Evolutionary conservation across 1,284 basidiomycete species (phyloP), one percentile per base, ranked within the genome.

Genomic region (Cryptococcus sp.): DNA sequence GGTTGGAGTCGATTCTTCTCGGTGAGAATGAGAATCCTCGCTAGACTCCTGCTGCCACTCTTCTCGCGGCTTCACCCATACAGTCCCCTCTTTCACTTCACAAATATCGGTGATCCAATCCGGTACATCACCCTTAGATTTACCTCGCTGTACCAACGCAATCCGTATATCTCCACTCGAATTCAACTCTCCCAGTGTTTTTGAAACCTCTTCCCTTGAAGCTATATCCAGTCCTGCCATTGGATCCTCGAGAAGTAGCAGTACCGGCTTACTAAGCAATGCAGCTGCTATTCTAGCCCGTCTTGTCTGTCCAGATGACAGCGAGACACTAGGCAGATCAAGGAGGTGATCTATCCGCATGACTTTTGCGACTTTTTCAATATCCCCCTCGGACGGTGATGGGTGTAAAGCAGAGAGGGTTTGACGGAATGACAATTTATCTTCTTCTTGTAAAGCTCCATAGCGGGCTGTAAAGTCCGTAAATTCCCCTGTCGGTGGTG

Each of bases 291-390:
- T 88, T 46, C 92, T 78, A 3, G 91, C 91, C 22, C 91, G 77
- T 34, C 94, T 76, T 19, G 86, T 96, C 77, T 98, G 94, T 0
- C 94, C 94, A 61, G 94, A 94, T 57, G 87, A 90, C 46, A 98
- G 72, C 0, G 87, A 87, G 5, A 94, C 79, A 16, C 87, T 73
- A 0, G 91, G 92, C 4, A 92, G 64, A 64, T 92, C 85, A n/a
- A 94, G 75, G 34, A 91, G 72, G 16, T 78, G 63, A 2, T 71
- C 64, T 45, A 93, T 75, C 2, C 79, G 81, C 67, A 91, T 78
- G 43, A 74, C 73, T 4, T 76, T 60, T 48, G 50, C 72, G 64
- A 56, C 77, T 55, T 46, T 62, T 28, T 67, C 66, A 45, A 67
- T 68, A 40, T 59, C 64, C 47, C 31, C 66, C 56, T 80, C 23